Percentiles rank a stretch among this genome's conserved stretches.
Conservation (phyloP, 140 eudicot genomes). For the Anethum foeniculum region DNA sequence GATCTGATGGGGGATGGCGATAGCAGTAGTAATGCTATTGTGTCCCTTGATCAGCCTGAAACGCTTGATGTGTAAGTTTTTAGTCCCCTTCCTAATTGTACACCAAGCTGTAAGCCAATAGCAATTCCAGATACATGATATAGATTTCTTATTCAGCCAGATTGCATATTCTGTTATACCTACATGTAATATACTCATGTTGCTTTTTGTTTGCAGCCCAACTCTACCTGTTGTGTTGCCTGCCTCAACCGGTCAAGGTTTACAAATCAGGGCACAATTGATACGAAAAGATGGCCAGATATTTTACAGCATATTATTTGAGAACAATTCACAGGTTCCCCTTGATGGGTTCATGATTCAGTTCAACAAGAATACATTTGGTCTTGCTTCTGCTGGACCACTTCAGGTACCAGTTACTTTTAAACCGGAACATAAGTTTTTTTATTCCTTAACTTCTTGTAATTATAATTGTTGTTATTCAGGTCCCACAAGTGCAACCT, state of each 20-base stretch:
- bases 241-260: slow-evolving; percentile 76
- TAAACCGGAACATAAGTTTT: neutral
- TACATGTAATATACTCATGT: neutral
- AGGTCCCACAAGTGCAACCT: slow-evolving; percentile 79
- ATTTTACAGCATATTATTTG: slow-evolving; percentile 73
- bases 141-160: neutral
- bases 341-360: slow-evolving; percentile 96
- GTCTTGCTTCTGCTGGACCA: slow-evolving; percentile 83
- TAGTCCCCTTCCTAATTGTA: neutral
- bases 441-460: neutral
- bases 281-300: slow-evolving; percentile 76
- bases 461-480: slow-evolving; percentile 5
- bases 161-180: neutral
- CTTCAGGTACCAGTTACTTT: slow-evolving; percentile 47
- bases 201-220: slow-evolving; percentile 43
- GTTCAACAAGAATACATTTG: slow-evolving; percentile 86
- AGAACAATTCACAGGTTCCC: slow-evolving; percentile 51
- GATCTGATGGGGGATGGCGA: slow-evolving; percentile 80
- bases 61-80: slow-evolving; percentile 53
- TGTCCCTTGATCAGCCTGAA: slow-evolving; percentile 66
- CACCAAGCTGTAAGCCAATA: too few species aligned
- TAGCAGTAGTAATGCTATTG: slow-evolving; percentile 39
- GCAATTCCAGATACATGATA: too few species aligned
- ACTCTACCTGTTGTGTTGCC: slow-evolving; percentile 68
- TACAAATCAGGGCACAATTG: slow-evolving; percentile 81